Evolutionary conservation across 331 rosid genomes (phyloP).

Genomic region (Prunus yedoensis): DNA sequence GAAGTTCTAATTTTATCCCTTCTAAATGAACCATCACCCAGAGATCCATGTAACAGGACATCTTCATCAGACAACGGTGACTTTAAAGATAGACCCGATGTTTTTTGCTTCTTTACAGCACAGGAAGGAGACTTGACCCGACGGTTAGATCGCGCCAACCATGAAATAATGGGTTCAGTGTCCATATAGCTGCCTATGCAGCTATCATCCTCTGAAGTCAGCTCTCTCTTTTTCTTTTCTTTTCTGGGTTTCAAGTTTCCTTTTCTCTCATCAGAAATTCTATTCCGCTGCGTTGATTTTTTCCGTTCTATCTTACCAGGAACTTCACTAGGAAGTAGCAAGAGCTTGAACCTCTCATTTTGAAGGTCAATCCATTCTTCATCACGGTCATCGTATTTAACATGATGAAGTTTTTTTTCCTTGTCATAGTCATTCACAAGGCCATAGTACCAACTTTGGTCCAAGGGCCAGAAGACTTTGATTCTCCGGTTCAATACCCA

Average conservation of each 20-base stretch:
- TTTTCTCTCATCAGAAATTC: conserved; percentile 42
- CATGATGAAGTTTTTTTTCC: conserved; percentile 67
- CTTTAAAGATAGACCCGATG: conserved; percentile 38
- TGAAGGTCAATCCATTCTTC: conserved; percentile 93
- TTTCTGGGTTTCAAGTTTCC: conserved; percentile 44
- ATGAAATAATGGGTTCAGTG: conserved; percentile 90
- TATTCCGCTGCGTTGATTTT: conserved; percentile 32
- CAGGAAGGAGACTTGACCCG: conserved; percentile 55
- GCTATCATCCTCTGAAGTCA: conserved; percentile 47
- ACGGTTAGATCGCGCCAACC: conserved; percentile 73
- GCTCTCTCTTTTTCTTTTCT: conserved; percentile 44
- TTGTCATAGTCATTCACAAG: conserved; percentile 66
- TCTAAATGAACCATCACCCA: conserved; percentile 31
- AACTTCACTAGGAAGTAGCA: conserved; percentile 86
- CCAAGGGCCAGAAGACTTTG: conserved; percentile 96
- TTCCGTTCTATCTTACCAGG: conserved; percentile 52
- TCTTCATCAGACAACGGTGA: conserved; percentile 46
- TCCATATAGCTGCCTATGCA: conserved; percentile 62
- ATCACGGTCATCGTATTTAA: conserved; percentile 93
- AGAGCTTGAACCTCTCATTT: conserved; percentile 87
- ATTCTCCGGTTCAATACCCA: conserved; percentile 79
- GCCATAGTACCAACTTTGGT: conserved; percentile 93
- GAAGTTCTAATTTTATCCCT: conserved; percentile 37
- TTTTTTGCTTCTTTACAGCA: conserved; percentile 69
- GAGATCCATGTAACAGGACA: conserved; percentile 27